These are phyloP conservation scores for Pharnaceum exiguum DNA, from an alignment of 148 eudicot genomes.

Conservation along the genomic window DNA sequence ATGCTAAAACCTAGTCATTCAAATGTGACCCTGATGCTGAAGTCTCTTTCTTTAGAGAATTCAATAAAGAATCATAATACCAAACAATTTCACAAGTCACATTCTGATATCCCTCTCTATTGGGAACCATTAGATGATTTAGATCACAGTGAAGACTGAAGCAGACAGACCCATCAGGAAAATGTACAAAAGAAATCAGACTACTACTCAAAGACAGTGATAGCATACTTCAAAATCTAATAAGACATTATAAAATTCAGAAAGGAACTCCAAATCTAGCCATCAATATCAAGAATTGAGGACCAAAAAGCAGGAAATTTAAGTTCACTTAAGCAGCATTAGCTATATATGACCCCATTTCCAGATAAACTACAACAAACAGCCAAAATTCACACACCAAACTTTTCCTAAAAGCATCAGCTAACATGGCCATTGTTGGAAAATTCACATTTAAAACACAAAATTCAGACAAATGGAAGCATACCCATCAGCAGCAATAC, in stretches of 20 bases:
- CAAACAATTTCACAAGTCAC: background rate
- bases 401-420: no score
- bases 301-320: no score
- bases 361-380: background rate
- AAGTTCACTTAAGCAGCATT: no score
- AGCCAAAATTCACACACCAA: background rate
- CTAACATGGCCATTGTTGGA: no score
- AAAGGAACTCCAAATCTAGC: background rate
- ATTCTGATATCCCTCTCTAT: no score
- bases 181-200: background rate
- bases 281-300: background rate
- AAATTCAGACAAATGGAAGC: background rate
- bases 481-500: slow-evolving; percentile 10
- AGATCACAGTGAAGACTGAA: no score
- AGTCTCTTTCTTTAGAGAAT: background rate
- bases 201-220: background rate
- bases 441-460: background rate
- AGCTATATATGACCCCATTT: no score
- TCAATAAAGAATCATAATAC: background rate
- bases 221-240: background rate
- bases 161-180: background rate
- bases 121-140: no score
- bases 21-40: background rate
- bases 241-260: background rate
- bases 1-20: no score